Base-by-base conservation (phyloP, 768 basidiomycete species). In the Kwoniella shandongensis region DNA sequence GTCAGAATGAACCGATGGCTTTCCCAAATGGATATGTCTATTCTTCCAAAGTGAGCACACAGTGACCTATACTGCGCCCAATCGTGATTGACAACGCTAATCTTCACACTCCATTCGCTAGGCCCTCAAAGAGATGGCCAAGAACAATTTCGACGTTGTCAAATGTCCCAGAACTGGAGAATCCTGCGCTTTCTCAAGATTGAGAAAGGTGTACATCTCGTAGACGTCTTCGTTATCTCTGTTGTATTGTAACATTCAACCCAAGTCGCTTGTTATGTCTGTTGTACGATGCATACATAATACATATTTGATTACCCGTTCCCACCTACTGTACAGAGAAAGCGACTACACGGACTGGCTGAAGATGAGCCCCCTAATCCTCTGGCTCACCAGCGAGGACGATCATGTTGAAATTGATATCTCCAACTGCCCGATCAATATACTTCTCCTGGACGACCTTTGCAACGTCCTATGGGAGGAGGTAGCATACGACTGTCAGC, bases 21-120 rank as follows among this genome's bases (percentile, higher is more conserved):
- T 89, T 96, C 65, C 88, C 91, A 2, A 85, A 89, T 61, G 93
- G 94, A 17, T 82, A 87, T 67, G 93, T 97, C 36, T 97, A 97
- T 75, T 93, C 91, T n/a, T 80, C 84, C 76, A 89, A 92, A 82
- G 93, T 89, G 67, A 56, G 85, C 78, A 5, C n/a, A 17, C 7
- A 8, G 15, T 41, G 7, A 17, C 23, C 26, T 4, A 15, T 29
- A 22, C 44, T 26, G 44, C 17, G 17, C 46, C 46, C 12, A n/a
- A 23, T 17, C 40, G 40, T 5, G 40, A n/a, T 6, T 7, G 40
- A 23, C 22, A 7, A 18, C 32, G 25, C 45, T 36, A 10, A n/a
- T 38, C 36, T n/a, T 10, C 11, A n/a, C n/a, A 38, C n/a, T 38
- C n/a, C 18, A 44, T 23, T 23, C 41, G 36, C 39, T 44, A 94